Base-by-base conservation (phyloP, 345 rosid species). In the Pseudoturritis turrita region DNA sequence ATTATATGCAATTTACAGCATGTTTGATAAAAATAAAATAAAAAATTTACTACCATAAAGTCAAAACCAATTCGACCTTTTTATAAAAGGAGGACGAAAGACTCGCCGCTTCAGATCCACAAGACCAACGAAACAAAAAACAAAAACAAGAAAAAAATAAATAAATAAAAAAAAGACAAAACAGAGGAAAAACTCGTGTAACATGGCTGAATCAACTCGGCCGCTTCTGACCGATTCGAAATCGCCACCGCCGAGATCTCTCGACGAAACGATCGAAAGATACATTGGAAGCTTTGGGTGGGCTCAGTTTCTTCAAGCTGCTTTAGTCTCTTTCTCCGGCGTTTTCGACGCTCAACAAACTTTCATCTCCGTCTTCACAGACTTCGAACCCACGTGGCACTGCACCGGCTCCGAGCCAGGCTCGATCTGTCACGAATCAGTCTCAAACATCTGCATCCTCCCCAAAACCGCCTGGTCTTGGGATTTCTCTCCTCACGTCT, bases 311-410 rank as follows among this genome's bases (percentile, higher is more conserved):
- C 10, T 81, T 4, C 94, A 88, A 72, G 79, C 83, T 17, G 10
- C 77, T 5, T 74, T 88, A 23, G 91, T 88, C 10, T 86, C 95
- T 0, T 54, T 81, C 54, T 71, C 91, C 4, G 74, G 82, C 50
- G 39, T 81, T 22, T 88, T 88, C 65, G 91, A 86, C 46, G 91
- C 86, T 4, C 91, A 88, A 41, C 95, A 88, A 51, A 80, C 91
- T 1, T 86, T 88, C 73, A 76, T 88, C 23, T 81, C 80, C 31
- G 82, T 86, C 21, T 86, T 83, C 76, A 81, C 94, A 2, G 94
- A 88, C 53, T 73, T 80, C 0, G 78, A 73, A 46, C 88, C 94
- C 0, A 26, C 81, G 2, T 86, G 87, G 90, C 90, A 80, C 75
- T 88, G 90, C 74, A 65, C 56, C 6, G 37, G 10, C 10, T 33